These are phyloP conservation scores for Balakata baccata DNA, from an alignment of 345 rosid species.

Conservation along the genomic window DNA sequence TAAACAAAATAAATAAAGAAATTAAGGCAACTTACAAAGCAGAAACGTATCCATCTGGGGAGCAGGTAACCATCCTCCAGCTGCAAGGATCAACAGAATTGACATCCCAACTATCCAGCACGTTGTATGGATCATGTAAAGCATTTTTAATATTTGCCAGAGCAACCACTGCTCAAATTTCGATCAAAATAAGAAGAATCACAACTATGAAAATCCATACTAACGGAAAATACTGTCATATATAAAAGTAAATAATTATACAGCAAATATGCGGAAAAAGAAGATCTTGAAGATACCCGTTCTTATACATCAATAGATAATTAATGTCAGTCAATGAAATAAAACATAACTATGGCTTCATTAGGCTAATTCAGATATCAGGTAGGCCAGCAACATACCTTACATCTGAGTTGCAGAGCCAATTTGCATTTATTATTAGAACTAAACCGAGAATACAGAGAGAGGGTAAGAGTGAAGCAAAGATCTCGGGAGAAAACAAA, in stretches of 20 bases:
- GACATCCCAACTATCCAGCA: constrained; percentile 92
- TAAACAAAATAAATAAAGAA: not conserved
- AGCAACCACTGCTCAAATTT: constrained; percentile 79
- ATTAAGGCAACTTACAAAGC: constrained; percentile 60
- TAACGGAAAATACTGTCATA: not conserved
- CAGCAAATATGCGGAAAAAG: not conserved
- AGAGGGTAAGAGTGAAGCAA: not conserved
- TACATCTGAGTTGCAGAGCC: not conserved
- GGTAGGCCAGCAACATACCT: too few species aligned
- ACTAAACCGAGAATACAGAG: too few species aligned
- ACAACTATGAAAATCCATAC: not conserved
- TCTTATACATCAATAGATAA: not conserved
- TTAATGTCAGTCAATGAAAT: constrained; percentile 5
- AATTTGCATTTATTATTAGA: not conserved
- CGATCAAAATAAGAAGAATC: constrained; percentile 3
- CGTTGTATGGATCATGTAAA: constrained; percentile 83
- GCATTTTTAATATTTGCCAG: constrained; percentile 72
- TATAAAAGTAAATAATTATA: not conserved
- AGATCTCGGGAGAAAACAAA: constrained; percentile 16
- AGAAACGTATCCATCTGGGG: constrained; percentile 78
- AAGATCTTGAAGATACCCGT: not conserved
- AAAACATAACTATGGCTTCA: not conserved
- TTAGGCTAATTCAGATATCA: too few species aligned
- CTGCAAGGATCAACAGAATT: constrained; percentile 99
- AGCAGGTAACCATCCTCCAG: constrained; percentile 98